Evolutionary conservation across 1,284 basidiomycete genomes (phyloP), one percentile per base, ranked within the genome.

Genomic region (Melampsora abietis-canadensis): DNA sequence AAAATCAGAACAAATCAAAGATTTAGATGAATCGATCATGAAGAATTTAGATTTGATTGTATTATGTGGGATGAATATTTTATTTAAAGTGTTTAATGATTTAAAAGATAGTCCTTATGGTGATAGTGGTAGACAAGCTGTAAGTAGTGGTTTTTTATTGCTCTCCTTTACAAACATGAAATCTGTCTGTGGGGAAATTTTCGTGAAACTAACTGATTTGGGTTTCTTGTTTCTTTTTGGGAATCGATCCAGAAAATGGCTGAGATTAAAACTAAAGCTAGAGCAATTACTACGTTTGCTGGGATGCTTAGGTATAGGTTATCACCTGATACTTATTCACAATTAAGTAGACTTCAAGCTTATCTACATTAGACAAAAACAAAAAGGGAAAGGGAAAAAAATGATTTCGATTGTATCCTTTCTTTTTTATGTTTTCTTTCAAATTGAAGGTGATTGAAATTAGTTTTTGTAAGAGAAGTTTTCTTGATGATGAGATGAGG

Each of bases 41-140:
- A 87, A 90, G 77, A 98, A 96, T 83, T 84, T 98, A 80, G 92
- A 93, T 80, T 88, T 88, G 4, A 91, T 96, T 81, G 86, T 98
- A 48, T 87, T 92, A 34, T 87, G 94, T 69, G 90, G 91, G n/a
- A 98, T 98, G 95, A 92, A 94, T 80, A 88, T 90, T 31, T 87
- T 98, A 34, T 90, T 90, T 77, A 87, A 87, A 27, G 86, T 93
- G 10, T 89, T 92, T 78, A 88, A 89, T 77, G 87, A 87, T 77
- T 84, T 89, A 75, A 94, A 94, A 82, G 83, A 85, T n/a, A 88
- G 89, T 31, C 84, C 86, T 57, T 88, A 87, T 68, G 86, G 89
- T 17, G 92, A 92, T 78, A 85, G 86, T 27, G 88, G 87, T 2
- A 85, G 89, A 77, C 89, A 92, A 79, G 86, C 88, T 85, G 90